These are phyloP conservation scores for Trametes pubescens DNA, from an alignment of 1,284 basidiomycete genomes.

Conservation along the genomic window DNA sequence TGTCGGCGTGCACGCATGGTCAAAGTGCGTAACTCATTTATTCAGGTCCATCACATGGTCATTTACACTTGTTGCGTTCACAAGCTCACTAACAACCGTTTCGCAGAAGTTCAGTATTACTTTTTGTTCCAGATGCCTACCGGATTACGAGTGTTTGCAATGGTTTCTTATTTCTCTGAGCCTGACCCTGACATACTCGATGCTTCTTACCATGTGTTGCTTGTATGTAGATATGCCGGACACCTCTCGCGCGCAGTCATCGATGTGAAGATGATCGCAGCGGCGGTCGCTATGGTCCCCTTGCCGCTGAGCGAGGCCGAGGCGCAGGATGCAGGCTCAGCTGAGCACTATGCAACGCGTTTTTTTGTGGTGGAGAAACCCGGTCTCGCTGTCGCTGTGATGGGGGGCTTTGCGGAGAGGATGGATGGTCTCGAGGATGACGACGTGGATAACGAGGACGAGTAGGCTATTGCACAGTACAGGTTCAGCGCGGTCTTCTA, in stretches of 20 bases:
- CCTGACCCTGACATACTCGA: neutral
- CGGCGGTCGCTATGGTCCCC: conserved; percentile 14
- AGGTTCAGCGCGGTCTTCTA: no score
- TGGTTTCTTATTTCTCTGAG: conserved; percentile 1
- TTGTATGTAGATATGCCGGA: neutral
- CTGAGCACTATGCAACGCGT: neutral
- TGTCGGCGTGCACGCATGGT: conserved; percentile 16
- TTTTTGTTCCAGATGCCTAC: conserved; percentile 1
- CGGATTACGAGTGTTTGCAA: neutral
- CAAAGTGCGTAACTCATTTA: neutral
- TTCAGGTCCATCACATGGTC: neutral
- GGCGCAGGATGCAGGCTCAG: neutral
- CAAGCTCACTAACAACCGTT: neutral
- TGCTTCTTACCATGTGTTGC: neutral
- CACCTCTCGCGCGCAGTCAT: conserved; percentile 1
- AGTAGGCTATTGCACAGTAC: neutral
- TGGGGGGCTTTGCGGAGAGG: neutral
- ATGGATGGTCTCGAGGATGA: neutral
- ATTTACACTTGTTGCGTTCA: neutral
- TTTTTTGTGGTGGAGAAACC: conserved; percentile 13
- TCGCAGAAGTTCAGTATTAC: conserved; percentile 19
- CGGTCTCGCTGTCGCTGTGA: neutral
- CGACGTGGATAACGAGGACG: neutral
- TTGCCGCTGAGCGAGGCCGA: neutral
- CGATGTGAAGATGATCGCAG: conserved; percentile 4